phyloP scores from a whole-genome alignment of 768 basidiomycete genomes.

The Tulasnella calospora region DNA sequence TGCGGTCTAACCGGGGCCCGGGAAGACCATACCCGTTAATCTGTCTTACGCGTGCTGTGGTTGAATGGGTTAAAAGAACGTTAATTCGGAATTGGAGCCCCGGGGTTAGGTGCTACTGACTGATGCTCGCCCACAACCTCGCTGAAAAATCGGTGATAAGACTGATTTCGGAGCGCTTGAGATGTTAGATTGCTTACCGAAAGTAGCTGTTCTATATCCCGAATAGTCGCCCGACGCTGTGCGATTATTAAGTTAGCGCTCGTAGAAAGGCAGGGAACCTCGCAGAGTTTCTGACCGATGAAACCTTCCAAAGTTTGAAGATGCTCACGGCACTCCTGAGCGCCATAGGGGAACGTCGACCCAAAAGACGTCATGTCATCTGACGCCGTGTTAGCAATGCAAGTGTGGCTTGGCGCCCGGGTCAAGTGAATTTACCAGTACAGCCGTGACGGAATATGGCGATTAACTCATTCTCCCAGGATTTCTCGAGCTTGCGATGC shows the following conservation, averaged over 20 bases:
- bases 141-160: neutral
- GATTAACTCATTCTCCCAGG: neutral
- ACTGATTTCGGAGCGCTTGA: too few relatives aligned
- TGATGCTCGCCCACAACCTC: neutral
- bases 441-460: slow-evolving; percentile 1
- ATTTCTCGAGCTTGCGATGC: neutral
- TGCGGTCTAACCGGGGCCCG: neutral
- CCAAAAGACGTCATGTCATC: slow-evolving; percentile 10
- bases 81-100: neutral
- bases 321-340: neutral
- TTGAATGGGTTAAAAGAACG: neutral
- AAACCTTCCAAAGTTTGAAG: slow-evolving; percentile 1
- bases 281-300: neutral
- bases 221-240: neutral
- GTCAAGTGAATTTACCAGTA: neutral
- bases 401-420: too few relatives aligned
- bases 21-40: slow-evolving; percentile 2
- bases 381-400: neutral
- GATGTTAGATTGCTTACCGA: too few relatives aligned
- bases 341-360: slow-evolving; percentile 1
- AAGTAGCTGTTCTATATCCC: neutral
- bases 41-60: neutral
- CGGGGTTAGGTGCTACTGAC: neutral
- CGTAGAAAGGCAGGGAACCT: neutral
- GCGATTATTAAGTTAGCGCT: neutral